A percentile compares a stretch with the other conserved stretches of the same genome.
These are phyloP conservation scores for Schizothecium vesticola DNA, from an alignment of 495 filamentous ascomycete genomes.

Conservation along the genomic window DNA sequence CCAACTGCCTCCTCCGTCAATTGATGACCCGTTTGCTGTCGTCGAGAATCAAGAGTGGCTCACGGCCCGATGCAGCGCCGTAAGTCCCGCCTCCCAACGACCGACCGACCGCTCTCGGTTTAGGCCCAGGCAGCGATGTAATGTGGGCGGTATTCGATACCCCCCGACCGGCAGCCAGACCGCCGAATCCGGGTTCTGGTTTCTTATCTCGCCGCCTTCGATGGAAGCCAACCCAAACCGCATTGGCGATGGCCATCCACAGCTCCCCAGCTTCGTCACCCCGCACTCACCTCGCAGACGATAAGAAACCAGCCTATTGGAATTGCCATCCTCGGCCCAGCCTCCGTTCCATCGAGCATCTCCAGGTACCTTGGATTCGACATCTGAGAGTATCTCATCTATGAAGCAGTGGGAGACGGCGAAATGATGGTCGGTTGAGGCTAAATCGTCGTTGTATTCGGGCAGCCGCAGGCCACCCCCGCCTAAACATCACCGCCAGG, in stretches of 20 bases:
- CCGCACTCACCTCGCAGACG: neutral
- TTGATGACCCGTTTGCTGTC: neutral
- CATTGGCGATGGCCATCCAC: neutral
- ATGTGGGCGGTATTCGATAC: neutral
- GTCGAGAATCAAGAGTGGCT: neutral
- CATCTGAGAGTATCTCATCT: neutral
- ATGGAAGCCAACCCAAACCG: neutral
- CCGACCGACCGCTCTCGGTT: neutral
- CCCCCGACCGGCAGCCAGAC: neutral
- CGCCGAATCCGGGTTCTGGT: neutral
- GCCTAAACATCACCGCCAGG: neutral
- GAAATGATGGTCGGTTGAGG: neutral
- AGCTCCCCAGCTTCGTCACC: neutral
- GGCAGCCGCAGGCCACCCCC: neutral
- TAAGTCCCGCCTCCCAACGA: neutral
- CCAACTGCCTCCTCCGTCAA: neutral
- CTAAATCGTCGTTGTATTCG: neutral
- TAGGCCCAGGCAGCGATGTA: neutral
- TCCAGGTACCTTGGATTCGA: neutral
- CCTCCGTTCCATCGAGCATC: neutral
- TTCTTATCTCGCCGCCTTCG: neutral
- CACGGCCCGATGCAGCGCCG: neutral
- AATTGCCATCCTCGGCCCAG: neutral
- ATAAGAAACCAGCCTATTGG: neutral
- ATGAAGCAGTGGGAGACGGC: neutral